phyloP scores from a whole-genome alignment of 352 stramenopile species.

The Pythium pyrilobum region DNA sequence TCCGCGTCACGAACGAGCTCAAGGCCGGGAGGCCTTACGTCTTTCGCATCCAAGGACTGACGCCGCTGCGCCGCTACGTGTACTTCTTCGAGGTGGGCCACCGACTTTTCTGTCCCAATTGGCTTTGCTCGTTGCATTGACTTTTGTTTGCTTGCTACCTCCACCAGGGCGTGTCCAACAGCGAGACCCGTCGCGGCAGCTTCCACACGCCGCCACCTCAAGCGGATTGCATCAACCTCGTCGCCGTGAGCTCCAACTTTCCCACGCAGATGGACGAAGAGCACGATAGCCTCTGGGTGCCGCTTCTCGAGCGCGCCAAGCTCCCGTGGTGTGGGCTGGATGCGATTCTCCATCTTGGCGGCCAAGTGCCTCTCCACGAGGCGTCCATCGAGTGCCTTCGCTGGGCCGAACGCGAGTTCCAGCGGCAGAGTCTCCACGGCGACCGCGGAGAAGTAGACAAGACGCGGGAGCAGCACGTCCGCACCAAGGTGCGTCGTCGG shows the following conservation, averaged over 20 bases:
- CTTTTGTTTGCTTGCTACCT: no score
- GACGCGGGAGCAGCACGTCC: conserved; percentile 7
- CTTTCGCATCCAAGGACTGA: conserved; percentile 41
- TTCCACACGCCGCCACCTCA: conserved; percentile 51
- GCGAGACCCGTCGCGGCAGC: conserved; percentile 34
- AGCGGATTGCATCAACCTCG: conserved; percentile 30
- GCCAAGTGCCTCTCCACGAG: conserved; percentile 72
- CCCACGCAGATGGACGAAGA: conserved; percentile 52
- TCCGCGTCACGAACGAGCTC: conserved; percentile 30
- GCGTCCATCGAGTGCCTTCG: conserved; percentile 54
- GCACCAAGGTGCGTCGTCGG: conserved; percentile 39
- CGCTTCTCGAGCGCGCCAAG: conserved; percentile 37
- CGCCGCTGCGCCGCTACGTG: conserved; percentile 52
- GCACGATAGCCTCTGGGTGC: conserved; percentile 52
- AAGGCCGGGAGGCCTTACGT: conserved; percentile 29
- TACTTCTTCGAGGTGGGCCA: conserved; percentile 55
- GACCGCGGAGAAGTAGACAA: background rate
- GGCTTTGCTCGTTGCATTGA: no score
- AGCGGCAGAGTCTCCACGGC: conserved; percentile 5
- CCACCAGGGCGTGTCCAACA: conserved; percentile 65
- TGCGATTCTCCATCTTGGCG: conserved; percentile 62
- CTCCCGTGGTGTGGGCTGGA: conserved; percentile 68
- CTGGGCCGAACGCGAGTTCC: conserved; percentile 41
- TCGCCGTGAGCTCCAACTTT: conserved; percentile 68
- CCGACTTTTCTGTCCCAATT: background rate